These are phyloP conservation scores for Suillus subalutaceus DNA, from an alignment of 768 basidiomycete species.

Conservation along the genomic window DNA sequence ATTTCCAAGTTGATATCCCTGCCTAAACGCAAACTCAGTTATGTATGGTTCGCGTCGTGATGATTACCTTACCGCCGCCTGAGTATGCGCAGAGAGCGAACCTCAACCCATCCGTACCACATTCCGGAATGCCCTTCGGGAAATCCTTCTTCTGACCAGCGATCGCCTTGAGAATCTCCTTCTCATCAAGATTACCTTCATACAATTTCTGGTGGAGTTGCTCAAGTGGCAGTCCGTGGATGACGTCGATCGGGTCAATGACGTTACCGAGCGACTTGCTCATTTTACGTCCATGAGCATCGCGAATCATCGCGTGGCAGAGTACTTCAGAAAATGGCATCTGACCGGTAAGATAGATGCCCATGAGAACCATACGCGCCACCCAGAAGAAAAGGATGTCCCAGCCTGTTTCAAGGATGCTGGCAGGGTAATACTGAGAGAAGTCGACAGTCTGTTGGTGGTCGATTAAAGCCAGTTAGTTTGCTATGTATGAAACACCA, in stretches of 20 bases:
- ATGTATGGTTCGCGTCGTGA: background rate
- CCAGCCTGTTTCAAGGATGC: constrained; percentile 97
- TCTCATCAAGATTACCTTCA: constrained; percentile 91
- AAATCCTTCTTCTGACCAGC: constrained; percentile 98
- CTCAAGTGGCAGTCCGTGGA: constrained; percentile 81
- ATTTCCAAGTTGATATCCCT: constrained; percentile 98
- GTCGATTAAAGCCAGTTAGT: constrained; percentile 11
- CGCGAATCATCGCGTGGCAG: constrained; percentile 98
- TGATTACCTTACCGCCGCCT: constrained; percentile 63
- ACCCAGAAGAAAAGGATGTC: constrained; percentile 99
- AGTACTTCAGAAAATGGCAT: constrained; percentile 96
- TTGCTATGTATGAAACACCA: background rate
- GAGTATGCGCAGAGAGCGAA: constrained; percentile 97
- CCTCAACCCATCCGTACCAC: constrained; percentile 94
- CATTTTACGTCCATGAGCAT: constrained; percentile 99
- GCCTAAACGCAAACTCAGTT: constrained; percentile 46
- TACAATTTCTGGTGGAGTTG: constrained; percentile 82
- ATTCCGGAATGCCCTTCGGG: constrained; percentile 98
- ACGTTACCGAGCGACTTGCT: constrained; percentile 98
- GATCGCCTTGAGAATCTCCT: constrained; percentile 89
- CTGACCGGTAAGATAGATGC: constrained; percentile 82
- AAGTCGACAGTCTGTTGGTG: constrained; percentile 69
- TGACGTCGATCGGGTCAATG: constrained; percentile 95
- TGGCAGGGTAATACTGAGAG: constrained; percentile 82
- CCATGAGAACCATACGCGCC: constrained; percentile 95